Conservation (phyloP, 495 filamentous ascomycete species). For the Aspergillus sclerotiicarbonarius region DNA sequence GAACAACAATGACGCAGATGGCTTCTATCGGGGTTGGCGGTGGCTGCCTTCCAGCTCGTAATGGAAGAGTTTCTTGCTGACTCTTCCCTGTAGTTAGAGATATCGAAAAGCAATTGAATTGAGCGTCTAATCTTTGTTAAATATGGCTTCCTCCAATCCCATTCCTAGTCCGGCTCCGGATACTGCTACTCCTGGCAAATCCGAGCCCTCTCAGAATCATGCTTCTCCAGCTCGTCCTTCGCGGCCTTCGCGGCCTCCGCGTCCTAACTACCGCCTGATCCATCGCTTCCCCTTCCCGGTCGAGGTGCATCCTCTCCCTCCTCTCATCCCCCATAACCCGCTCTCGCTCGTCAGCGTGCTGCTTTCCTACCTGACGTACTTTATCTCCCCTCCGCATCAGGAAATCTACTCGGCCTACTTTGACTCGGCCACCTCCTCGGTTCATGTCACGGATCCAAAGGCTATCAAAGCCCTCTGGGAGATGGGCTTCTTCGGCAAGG, state of each 20-base stretch:
- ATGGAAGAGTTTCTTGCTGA: conserved; percentile 25
- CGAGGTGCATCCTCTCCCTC: conserved; percentile 74
- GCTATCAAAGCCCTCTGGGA: conserved; percentile 85
- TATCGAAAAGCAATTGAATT: conserved; percentile 11
- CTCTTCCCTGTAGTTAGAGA: conserved; percentile 26
- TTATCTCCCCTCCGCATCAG: conserved; percentile 66
- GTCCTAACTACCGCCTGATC: conserved; percentile 62
- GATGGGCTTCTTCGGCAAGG: conserved; percentile 94
- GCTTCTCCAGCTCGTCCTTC: conserved; percentile 28
- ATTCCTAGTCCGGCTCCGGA: conserved; percentile 15
- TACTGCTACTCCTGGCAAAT: conserved; percentile 16
- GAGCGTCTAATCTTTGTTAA: background rate
- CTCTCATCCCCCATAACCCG: conserved; percentile 89
- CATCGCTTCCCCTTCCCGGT: conserved; percentile 81
- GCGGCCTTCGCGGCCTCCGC: conserved; percentile 55
- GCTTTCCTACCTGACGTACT: conserved; percentile 70
- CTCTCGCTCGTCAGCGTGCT: conserved; percentile 77
- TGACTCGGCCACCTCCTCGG: conserved; percentile 71
- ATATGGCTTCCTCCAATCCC: conserved; percentile 17
- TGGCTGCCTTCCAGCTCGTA: conserved; percentile 10
- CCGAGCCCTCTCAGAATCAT: conserved; percentile 11
- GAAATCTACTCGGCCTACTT: conserved; percentile 73
- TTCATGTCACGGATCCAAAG: conserved; percentile 76
- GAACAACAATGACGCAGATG: conserved; percentile 22
- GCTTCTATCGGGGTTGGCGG: conserved; percentile 7